Conservation (phyloP, 352 stramenopile genomes). For the Phytophthora pistaciae region DNA sequence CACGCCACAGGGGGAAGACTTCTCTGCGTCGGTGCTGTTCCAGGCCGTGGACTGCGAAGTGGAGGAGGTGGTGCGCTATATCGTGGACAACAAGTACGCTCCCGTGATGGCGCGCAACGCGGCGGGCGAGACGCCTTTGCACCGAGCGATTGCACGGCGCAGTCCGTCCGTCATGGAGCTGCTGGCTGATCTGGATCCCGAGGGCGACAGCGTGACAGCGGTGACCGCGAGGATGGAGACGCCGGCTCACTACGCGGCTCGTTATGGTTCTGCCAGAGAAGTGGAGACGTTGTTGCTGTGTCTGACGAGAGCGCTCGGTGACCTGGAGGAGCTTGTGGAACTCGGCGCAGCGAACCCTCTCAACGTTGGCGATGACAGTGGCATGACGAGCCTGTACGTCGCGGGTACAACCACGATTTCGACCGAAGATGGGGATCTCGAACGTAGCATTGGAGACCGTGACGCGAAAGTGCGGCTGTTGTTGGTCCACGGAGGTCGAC, state of each 20-base stretch:
- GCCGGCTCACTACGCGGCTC: constrained; percentile 26
- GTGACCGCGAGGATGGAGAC: constrained; percentile 10
- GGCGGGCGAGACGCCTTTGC: constrained; percentile 25
- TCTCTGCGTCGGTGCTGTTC: constrained; percentile 19
- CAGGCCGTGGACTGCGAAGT: constrained; percentile 12
- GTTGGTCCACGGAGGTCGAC: constrained; percentile 6
- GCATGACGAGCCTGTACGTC: constrained; percentile 25
- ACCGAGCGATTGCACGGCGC: constrained; percentile 23
- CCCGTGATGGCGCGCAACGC: constrained; percentile 9
- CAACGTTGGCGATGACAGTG: constrained; percentile 8
- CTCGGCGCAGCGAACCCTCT: constrained; percentile 14
- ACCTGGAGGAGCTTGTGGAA: constrained; percentile 2
- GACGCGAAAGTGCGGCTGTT: constrained; percentile 16
- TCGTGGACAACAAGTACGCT: constrained; percentile 37
- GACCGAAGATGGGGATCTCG: neutral
- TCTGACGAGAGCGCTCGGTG: constrained; percentile 14
- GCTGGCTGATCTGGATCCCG: constrained; percentile 20
- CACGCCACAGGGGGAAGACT: constrained; percentile 20
- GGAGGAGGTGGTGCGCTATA: constrained; percentile 21
- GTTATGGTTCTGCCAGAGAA: constrained; percentile 14
- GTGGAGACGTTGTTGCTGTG: constrained; percentile 11
- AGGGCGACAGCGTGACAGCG: constrained; percentile 8
- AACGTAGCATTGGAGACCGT: neutral
- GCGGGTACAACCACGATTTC: neutral
- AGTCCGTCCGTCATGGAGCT: constrained; percentile 22